These are phyloP conservation scores for Glarea lozoyensis DNA, from an alignment of 495 filamentous ascomycete species.

Conservation along the genomic window DNA sequence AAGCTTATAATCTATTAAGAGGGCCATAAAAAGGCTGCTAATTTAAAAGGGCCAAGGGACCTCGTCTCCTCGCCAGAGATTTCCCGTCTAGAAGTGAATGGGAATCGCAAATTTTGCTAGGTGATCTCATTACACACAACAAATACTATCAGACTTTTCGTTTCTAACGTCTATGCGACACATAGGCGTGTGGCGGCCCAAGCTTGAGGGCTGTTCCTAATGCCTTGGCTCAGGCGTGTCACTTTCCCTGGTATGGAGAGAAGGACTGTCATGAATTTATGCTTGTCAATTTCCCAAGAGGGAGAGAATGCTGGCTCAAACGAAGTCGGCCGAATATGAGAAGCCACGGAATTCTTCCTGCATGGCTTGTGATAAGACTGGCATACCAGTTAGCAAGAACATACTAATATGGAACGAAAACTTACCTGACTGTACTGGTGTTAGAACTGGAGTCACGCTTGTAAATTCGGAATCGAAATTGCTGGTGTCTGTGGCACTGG, in stretches of 20 bases:
- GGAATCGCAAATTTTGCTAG: slow-evolving; percentile 9
- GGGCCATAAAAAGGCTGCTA: slow-evolving; percentile 11
- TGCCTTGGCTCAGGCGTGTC: too few relatives aligned
- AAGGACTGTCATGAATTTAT: too few relatives aligned
- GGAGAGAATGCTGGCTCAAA: slow-evolving; percentile 17
- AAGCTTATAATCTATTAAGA: slow-evolving; percentile 20
- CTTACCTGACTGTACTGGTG: slow-evolving; percentile 95
- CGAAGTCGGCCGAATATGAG: slow-evolving; percentile 55
- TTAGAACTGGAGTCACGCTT: slow-evolving; percentile 94
- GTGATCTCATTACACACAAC: background rate
- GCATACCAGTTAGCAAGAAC: too few relatives aligned
- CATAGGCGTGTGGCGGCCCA: too few relatives aligned
- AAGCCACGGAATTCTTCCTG: slow-evolving; percentile 99
- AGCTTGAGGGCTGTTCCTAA: too few relatives aligned
- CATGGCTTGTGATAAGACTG: slow-evolving; percentile 96
- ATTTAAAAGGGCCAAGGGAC: slow-evolving; percentile 1
- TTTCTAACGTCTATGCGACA: too few relatives aligned
- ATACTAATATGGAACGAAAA: too few relatives aligned
- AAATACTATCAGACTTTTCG: background rate
- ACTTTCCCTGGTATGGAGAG: too few relatives aligned
- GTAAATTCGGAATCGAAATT: slow-evolving; percentile 99
- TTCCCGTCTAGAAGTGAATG: slow-evolving; percentile 16
- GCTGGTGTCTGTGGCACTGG: slow-evolving; percentile 88
- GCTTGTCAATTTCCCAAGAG: too few relatives aligned
- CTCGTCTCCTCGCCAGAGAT: slow-evolving; percentile 5